Percentiles rank a stretch among this genome's conserved stretches.
Conservation (phyloP, 495 filamentous ascomycete species). For the Pseudoneurospora amorphoporcata region DNA sequence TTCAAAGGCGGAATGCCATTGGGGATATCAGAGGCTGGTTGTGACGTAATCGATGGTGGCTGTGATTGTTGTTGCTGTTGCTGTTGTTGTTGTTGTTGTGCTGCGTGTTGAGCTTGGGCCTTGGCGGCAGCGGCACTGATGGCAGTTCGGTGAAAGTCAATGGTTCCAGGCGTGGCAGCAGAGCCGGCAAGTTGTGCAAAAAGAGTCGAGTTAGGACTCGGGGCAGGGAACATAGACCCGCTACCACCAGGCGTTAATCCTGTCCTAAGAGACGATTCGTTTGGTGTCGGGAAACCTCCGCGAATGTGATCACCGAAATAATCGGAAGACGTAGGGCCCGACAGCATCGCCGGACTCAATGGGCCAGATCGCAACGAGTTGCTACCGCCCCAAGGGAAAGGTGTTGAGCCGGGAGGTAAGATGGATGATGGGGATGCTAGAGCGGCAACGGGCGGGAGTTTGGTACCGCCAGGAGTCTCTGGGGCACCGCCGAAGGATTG, state of each 20-base stretch:
- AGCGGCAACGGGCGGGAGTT: constrained; percentile 82
- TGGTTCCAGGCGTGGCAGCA: constrained; percentile 68
- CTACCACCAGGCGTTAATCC: constrained; percentile 91
- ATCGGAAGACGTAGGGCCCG: constrained; percentile 60
- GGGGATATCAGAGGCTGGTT: constrained; percentile 36
- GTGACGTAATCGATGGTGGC: constrained; percentile 29
- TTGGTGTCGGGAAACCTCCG: constrained; percentile 85
- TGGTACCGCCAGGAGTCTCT: constrained; percentile 80
- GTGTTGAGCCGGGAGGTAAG: constrained; percentile 53
- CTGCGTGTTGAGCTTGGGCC: constrained; percentile 31
- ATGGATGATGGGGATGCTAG: constrained; percentile 83
- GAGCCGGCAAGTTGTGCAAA: constrained; percentile 70
- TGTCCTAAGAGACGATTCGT: constrained; percentile 88
- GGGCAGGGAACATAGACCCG: constrained; percentile 93
- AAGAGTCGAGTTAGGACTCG: constrained; percentile 75
- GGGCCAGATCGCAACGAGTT: constrained; percentile 78
- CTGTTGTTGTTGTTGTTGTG: constrained; percentile 38
- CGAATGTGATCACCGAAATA: constrained; percentile 70
- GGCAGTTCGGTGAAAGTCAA: constrained; percentile 93
- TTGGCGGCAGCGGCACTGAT: constrained; percentile 63
- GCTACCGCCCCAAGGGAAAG: constrained; percentile 70
- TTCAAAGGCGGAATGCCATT: constrained; percentile 31
- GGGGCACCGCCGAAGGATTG: constrained; percentile 68
- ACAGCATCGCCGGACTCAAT: constrained; percentile 93
- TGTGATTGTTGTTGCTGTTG: constrained; percentile 30